phyloP scores from a whole-genome alignment of 345 rosid genomes.

The Linum usitatissimum region DNA sequence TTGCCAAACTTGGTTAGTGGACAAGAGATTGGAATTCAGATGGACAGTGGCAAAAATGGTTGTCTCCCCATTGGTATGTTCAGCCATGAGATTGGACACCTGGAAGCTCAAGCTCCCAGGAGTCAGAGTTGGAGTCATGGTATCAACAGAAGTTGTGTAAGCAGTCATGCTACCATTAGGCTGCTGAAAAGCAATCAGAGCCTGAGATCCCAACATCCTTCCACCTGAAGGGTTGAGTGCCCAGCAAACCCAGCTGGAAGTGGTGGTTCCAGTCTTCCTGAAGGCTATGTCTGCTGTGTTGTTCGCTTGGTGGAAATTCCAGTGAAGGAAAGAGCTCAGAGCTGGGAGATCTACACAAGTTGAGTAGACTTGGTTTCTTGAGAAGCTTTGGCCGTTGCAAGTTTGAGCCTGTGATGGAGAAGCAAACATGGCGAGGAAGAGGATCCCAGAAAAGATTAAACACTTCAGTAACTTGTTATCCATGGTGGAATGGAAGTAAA shows the following conservation, averaged over 20 bases:
- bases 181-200: slow-evolving; percentile 45
- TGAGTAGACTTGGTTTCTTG: slow-evolving; percentile 17
- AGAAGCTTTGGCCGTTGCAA: slow-evolving; percentile 31
- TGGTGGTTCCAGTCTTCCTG: slow-evolving; percentile 32
- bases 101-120: slow-evolving; percentile 14
- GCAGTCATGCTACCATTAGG: slow-evolving; percentile 26
- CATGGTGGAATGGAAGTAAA: slow-evolving; percentile 7
- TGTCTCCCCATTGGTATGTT: slow-evolving; percentile 14
- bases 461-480: slow-evolving; percentile 1
- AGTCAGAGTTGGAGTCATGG: background rate
- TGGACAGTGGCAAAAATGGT: slow-evolving; percentile 13
- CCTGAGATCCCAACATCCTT: slow-evolving; percentile 43
- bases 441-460: slow-evolving; percentile 11
- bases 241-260: slow-evolving; percentile 54
- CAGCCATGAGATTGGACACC: slow-evolving; percentile 20
- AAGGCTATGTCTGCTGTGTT: slow-evolving; percentile 45
- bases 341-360: slow-evolving; percentile 34
- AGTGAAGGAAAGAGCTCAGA: slow-evolving; percentile 52
- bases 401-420: slow-evolving; percentile 23
- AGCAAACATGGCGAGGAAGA: slow-evolving; percentile 9
- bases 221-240: slow-evolving; percentile 42
- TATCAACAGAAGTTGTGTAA: slow-evolving; percentile 26
- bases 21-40: slow-evolving; percentile 9
- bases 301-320: slow-evolving; percentile 35
- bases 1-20: slow-evolving; percentile 23